phyloP scores from a whole-genome alignment of 768 basidiomycete genomes.

The Lentinula lateritia region DNA sequence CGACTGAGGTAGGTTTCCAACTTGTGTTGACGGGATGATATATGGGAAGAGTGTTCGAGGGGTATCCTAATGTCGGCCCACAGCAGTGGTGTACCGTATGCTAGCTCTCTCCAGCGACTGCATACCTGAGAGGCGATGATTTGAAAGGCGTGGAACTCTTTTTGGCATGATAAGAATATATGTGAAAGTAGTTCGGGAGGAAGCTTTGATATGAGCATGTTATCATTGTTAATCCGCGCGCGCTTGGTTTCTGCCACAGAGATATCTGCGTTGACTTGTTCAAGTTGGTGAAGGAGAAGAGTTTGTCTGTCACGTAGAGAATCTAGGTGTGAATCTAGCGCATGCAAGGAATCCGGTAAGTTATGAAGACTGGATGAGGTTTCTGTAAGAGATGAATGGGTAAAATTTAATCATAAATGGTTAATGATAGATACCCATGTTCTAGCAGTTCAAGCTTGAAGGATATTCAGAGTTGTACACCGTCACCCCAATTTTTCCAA shows the following conservation, averaged over 20 bases:
- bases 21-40: slow-evolving; percentile 17
- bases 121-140: slow-evolving; percentile 41
- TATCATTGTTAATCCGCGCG: slow-evolving; percentile 28
- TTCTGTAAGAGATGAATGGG: no score
- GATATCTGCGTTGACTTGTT: slow-evolving; percentile 26
- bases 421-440: no score
- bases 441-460: no score
- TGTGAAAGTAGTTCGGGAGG: slow-evolving; percentile 34
- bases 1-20: slow-evolving; percentile 28
- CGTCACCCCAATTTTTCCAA: no score
- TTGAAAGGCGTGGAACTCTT: slow-evolving; percentile 21
- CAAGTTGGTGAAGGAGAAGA: slow-evolving; percentile 28
- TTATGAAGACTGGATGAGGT: not conserved
- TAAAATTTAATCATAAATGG: no score
- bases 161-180: slow-evolving; percentile 32
- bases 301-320: not conserved
- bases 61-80: slow-evolving; percentile 37
- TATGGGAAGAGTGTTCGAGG: slow-evolving; percentile 18
- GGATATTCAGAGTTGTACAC: no score
- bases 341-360: not conserved
- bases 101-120: slow-evolving; percentile 35
- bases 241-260: slow-evolving; percentile 23
- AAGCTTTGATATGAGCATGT: slow-evolving; percentile 26
- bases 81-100: slow-evolving; percentile 32
- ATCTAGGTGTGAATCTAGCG: not conserved